These are phyloP conservation scores for Globisporangium recalcitrans DNA, from an alignment of 352 stramenopile genomes.

Conservation along the genomic window DNA sequence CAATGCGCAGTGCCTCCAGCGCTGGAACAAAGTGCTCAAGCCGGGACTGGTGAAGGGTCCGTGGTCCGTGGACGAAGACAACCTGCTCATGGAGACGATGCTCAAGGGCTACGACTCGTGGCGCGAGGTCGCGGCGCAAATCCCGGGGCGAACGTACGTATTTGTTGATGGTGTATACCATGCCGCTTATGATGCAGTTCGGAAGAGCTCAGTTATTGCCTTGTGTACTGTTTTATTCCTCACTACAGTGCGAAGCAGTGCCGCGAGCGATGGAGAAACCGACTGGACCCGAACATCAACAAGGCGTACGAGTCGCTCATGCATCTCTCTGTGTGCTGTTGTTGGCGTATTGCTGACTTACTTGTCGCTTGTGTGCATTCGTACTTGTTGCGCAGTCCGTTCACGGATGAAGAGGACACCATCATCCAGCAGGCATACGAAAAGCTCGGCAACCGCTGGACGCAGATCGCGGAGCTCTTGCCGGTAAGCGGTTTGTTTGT, in stretches of 20 bases:
- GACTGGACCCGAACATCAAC: conserved; percentile 92
- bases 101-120: conserved; percentile 75
- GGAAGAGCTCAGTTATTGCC: not conserved
- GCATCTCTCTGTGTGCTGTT: not conserved
- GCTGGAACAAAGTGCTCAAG: conserved; percentile 89
- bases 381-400: conserved; percentile 29
- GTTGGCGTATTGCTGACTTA: not conserved
- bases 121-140: conserved; percentile 59
- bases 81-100: conserved; percentile 80
- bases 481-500: conserved; percentile 27
- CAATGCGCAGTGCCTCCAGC: conserved; percentile 81
- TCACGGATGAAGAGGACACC: conserved; percentile 63
- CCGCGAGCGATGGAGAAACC: conserved; percentile 95
- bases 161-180: not conserved
- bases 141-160: conserved; percentile 63
- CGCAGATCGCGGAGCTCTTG: conserved; percentile 78
- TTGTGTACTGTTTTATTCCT: conserved; percentile 5
- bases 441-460: conserved; percentile 85
- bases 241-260: conserved; percentile 87
- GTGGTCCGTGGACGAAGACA: conserved; percentile 91
- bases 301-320: conserved; percentile 47
- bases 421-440: conserved; percentile 76
- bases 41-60: conserved; percentile 90
- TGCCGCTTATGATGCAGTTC: not conserved
- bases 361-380: not conserved